Evolutionary conservation across 371 early-diverging fungal species (phyloP), one percentile per base, ranked within the genome.

Genomic region (Batrachochytrium dendrobatidis): DNA sequence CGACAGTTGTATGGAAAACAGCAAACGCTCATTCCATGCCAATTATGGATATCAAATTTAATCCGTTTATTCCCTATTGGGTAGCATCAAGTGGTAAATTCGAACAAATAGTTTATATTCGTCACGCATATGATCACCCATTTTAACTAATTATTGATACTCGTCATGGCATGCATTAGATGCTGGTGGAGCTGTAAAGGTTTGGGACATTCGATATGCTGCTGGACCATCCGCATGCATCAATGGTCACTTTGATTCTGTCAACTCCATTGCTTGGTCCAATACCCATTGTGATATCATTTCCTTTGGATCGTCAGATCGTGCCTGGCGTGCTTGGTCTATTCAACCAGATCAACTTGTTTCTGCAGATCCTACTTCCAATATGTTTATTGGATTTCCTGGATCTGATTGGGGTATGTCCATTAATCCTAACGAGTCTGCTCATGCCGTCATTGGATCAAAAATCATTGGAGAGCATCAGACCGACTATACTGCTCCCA

Each of bases 11-110:
- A 3, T 77, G 74, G 77, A 59, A 56, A 34, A 58, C 53, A 0
- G 49, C 54, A 15, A 33, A 67, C 6, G 73, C 73, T 1, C 77
- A 77, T 56, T 58, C 49, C 0, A 25, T 68, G 3, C 59, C 82
- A 10, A 76, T 88, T 10, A 77, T 70, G 4, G 81, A 83, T 39
- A 74, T 83, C 3, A 62, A 79, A 34, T 87, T 87, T 72, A 86
- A 77, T 60, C 85, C 89, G 12, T 87, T 86, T 58, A 72, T 89
- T 51, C 90, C 91, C 4, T 87, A 88, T 60, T 89, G 88, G 90
- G 56, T 91, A 39, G 89, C 89, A 0, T 78, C 80, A 15, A 80
- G 73, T 10, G 85, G 87, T 65, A 55, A 8, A 30, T n/a, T n/a
- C 24, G n/a, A 28, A 35, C 10, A 30, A 10, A 18, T 12, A 15